These are phyloP conservation scores for Phylloporus arenicola DNA, from an alignment of 768 basidiomycete genomes.

Conservation along the genomic window DNA sequence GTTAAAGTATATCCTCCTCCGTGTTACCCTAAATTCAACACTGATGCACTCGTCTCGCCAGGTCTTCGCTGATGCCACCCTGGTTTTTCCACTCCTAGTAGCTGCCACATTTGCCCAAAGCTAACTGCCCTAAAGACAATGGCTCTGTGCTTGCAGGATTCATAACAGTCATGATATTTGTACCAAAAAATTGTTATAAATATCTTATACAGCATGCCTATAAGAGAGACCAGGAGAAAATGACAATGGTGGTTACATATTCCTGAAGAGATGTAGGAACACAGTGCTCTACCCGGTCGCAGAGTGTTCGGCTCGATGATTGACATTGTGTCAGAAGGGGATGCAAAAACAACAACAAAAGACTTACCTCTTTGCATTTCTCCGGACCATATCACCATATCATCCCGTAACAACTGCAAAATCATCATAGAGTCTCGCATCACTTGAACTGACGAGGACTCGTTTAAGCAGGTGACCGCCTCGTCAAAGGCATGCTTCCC, in stretches of 20 bases:
- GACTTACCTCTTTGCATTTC: conserved; percentile 52
- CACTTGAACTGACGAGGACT: conserved; percentile 37
- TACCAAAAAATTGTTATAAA: conserved; percentile 6
- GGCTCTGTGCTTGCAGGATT: background rate
- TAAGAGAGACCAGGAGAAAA: background rate
- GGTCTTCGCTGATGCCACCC: conserved; percentile 94
- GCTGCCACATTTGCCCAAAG: conserved; percentile 85
- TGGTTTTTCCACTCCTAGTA: conserved; percentile 92
- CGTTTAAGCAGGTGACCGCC: conserved; percentile 63
- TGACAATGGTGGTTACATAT: conserved; percentile 1
- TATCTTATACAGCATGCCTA: conserved; percentile 9
- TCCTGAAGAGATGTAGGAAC: background rate
- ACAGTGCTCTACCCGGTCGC: conserved; percentile 9
- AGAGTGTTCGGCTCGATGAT: conserved; percentile 22
- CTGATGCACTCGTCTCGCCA: conserved; percentile 16
- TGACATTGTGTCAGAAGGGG: conserved; percentile 9
- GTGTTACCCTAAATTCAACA: background rate
- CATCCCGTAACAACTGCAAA: conserved; percentile 76
- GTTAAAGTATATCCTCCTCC: conserved; percentile 54
- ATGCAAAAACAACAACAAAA: conserved; percentile 1
- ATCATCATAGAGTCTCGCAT: conserved; percentile 77
- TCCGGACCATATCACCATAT: conserved; percentile 79
- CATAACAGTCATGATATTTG: background rate
- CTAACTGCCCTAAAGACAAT: conserved; percentile 1
- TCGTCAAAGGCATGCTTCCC: conserved; percentile 93